Percentiles rank a stretch among this genome's conserved stretches.
Conservation (phyloP, 2,329 filamentous ascomycete genomes). For the Pseudogymnoascus sp. region DNA sequence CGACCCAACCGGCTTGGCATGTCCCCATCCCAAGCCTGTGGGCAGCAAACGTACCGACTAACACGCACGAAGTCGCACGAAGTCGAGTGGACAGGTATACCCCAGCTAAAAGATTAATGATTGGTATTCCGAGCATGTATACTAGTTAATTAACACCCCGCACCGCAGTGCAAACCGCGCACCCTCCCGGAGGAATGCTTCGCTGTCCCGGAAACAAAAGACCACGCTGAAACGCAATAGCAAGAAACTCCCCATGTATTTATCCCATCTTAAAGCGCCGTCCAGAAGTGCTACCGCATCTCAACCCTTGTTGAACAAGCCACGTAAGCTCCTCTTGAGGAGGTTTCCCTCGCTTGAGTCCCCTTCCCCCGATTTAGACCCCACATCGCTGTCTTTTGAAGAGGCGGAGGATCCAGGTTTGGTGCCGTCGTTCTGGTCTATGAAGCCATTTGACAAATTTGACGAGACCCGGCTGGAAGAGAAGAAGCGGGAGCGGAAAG, state of each 20-base stretch:
- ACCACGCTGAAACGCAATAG: not conserved
- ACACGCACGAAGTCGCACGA: not conserved
- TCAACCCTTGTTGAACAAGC: slow-evolving; percentile 16
- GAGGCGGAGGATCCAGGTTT: not conserved
- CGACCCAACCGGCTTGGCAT: not conserved
- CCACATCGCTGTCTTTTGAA: slow-evolving; percentile 8
- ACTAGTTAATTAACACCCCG: slow-evolving; percentile 1
- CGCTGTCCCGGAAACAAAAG: not conserved
- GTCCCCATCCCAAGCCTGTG: not conserved
- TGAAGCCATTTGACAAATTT: slow-evolving; percentile 12
- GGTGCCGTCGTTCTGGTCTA: no score
- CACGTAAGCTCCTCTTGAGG: slow-evolving; percentile 12
- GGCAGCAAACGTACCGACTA: not conserved
- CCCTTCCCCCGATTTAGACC: not conserved
- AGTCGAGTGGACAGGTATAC: not conserved
- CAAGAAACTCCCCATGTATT: not conserved
- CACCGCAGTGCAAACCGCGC: not conserved
- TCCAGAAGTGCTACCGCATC: not conserved
- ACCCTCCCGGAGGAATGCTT: slow-evolving; percentile 1
- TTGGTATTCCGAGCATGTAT: not conserved
- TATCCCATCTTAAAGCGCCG: not conserved
- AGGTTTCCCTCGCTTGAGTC: not conserved
- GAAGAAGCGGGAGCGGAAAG: slow-evolving; percentile 18
- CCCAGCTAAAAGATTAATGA: not conserved
- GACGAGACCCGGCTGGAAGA: slow-evolving; percentile 15